Base-by-base conservation (phyloP, 805 yeast genomes). In the Hanseniaspora meyeri region DNA sequence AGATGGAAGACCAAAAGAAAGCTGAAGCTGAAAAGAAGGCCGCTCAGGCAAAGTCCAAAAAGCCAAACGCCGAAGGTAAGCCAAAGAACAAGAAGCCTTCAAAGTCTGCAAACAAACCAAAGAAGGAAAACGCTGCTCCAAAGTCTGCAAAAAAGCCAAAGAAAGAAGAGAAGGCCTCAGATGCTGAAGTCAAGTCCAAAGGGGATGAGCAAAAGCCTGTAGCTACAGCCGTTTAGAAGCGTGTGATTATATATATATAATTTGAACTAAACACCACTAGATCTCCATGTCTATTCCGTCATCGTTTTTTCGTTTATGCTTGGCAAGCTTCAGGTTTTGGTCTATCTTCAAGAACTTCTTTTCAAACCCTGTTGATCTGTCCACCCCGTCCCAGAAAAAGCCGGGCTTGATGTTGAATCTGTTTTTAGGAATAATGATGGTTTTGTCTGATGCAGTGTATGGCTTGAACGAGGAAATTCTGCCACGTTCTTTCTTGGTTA, bases 351-450 rank as follows among this genome's bases (percentile, higher is more conserved):
- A 74, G 74, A 85, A 77, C 55, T 76, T 72, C 50, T 70, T 72
- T 65, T 90, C 97, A 68, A 85, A 90, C 3, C 96, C 96, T 65
- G 84, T 90, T 0, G 95, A 81, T 58, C 97, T 71, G 68, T 87
- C 90, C 1, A 90, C 82, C 0, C 97, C 97, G 67, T 87, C 95
- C 97, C 97, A 90, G 57, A 87, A 73, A 61, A 74, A 72, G 0
- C 97, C 96, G 0, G 96, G 95, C 4, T 71, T 69, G 14, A 90
- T 81, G 2, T 77, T 77, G 67, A 87, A 90, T 57, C 97, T 71
- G 65, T 90, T 90, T 20, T 78, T 78, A 0, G 87, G 80, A 4
- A 50, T 19, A 5, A 4, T 19, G 16, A 55, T 68, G 78, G 73
- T 73, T 14, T 65, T 63, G n/a, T 70, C 67, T 50, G 66, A 64